Percentiles rank a stretch among this genome's conserved stretches.
Evolutionary conservation across 345 rosid species (phyloP).

Genomic region (Ceriops zippeliana): DNA sequence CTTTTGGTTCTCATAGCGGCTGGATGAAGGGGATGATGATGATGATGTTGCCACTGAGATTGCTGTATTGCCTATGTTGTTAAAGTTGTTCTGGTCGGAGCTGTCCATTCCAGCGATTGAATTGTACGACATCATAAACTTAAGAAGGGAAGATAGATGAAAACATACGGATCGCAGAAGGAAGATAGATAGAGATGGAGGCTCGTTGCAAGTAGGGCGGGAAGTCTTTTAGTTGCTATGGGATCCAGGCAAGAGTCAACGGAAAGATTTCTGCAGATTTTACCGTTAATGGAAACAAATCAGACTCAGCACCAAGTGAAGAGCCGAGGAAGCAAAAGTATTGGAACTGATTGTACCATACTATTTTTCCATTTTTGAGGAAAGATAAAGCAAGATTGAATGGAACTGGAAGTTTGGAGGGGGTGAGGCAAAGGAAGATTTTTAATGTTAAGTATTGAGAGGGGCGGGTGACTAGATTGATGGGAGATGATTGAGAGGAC

Average conservation of each 20-base stretch:
- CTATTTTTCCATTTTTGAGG: constrained; percentile 21
- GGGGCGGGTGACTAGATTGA: constrained; percentile 20
- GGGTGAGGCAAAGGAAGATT: constrained; percentile 13
- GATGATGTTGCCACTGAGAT: constrained; percentile 8
- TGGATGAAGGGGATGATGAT: constrained; percentile 14
- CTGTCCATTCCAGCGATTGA: constrained; percentile 20
- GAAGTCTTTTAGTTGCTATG: too few species aligned
- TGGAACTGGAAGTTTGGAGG: not conserved
- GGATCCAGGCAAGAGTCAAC: too few species aligned
- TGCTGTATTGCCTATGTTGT: not conserved
- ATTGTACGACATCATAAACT: not conserved
- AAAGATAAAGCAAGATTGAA: not conserved
- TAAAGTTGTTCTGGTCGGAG: constrained; percentile 11
- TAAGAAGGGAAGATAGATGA: constrained; percentile 6
- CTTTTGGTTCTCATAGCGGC: constrained; percentile 41
- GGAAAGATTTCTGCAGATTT: constrained; percentile 5
- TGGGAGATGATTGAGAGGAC: constrained; percentile 22
- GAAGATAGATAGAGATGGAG: not conserved
- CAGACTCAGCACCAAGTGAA: not conserved
- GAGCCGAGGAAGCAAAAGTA: not conserved
- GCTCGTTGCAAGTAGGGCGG: too few species aligned
- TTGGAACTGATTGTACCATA: constrained; percentile 2
- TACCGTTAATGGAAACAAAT: constrained; percentile 21
- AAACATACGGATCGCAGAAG: not conserved
- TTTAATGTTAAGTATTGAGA: not conserved